Conservation (phyloP, 306 rosid species). For the Prunus padus region DNA sequence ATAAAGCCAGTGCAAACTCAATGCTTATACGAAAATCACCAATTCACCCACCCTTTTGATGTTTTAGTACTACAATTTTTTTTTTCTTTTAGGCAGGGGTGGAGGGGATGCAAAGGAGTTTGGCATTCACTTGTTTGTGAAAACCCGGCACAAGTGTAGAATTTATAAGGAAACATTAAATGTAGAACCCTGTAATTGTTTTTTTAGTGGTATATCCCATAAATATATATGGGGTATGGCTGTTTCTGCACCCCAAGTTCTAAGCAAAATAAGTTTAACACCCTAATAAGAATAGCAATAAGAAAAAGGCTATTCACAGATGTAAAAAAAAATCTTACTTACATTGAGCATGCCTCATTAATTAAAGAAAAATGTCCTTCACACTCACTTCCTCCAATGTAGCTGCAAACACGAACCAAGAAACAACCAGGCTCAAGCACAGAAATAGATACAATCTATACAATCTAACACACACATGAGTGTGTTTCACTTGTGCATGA, state of each 20-base stretch:
- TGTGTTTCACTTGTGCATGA: background rate
- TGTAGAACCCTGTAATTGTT: background rate
- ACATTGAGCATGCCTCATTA: constrained; percentile 96
- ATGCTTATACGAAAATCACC: background rate
- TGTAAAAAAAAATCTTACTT: constrained; percentile 48
- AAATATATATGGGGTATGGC: background rate
- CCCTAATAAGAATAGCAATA: background rate
- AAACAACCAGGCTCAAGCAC: constrained; percentile 8
- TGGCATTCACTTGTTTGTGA: background rate
- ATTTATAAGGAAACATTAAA: background rate
- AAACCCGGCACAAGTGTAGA: background rate
- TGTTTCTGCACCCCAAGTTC: background rate
- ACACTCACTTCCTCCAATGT: constrained; percentile 83
- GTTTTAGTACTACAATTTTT: background rate
- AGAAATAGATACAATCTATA: background rate
- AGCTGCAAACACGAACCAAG: constrained; percentile 52
- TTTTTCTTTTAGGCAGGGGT: background rate
- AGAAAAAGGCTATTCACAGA: constrained; percentile 1
- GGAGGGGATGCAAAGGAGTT: background rate
- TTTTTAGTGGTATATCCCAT: background rate
- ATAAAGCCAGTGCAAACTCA: background rate
- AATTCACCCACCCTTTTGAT: background rate
- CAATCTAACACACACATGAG: background rate
- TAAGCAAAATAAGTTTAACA: background rate
- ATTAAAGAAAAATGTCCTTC: constrained; percentile 82